Evolutionary conservation across 1,284 basidiomycete genomes (phyloP).

Genomic region (Pseudozyma flocculosa): DNA sequence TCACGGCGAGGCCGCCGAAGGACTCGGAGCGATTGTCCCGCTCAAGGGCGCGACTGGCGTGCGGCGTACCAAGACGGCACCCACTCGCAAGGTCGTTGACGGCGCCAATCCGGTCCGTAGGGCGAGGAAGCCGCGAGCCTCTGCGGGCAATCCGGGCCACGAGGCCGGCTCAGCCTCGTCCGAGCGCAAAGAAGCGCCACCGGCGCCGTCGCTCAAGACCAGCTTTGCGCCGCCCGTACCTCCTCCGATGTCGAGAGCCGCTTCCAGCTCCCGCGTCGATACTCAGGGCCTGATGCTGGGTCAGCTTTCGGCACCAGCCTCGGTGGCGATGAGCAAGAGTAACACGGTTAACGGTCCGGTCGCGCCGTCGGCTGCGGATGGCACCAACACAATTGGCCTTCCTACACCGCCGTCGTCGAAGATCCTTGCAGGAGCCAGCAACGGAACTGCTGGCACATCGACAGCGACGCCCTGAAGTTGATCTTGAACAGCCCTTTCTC

Average conservation of each 20-base stretch:
- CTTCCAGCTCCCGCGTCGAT: slow-evolving; percentile 14
- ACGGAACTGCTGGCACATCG: too few relatives aligned
- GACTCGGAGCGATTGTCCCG: not conserved
- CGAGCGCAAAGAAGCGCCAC: not conserved
- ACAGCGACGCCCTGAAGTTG: too few relatives aligned
- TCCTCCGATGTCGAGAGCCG: slow-evolving; percentile 17
- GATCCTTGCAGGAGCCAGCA: slow-evolving; percentile 10
- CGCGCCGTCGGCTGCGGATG: not conserved
- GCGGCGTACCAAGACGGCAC: slow-evolving; percentile 29
- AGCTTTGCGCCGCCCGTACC: not conserved
- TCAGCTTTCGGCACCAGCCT: slow-evolving; percentile 2
- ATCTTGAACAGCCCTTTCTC: too few relatives aligned
- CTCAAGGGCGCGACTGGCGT: slow-evolving; percentile 19
- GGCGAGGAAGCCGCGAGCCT: slow-evolving; percentile 25
- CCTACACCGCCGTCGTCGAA: slow-evolving; percentile 37
- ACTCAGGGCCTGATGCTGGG: not conserved
- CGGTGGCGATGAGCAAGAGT: slow-evolving; percentile 27
- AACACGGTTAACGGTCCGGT: not conserved
- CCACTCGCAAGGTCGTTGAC: slow-evolving; percentile 25
- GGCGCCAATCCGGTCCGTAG: slow-evolving; percentile 20
- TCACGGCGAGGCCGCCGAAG: not conserved
- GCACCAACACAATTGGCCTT: slow-evolving; percentile 1
- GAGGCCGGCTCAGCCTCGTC: not conserved
- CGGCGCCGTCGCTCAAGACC: not conserved
- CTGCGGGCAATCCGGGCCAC: slow-evolving; percentile 24